phyloP scores from a whole-genome alignment of 2,329 filamentous ascomycete genomes.

The Fragosphaeria purpurea region DNA sequence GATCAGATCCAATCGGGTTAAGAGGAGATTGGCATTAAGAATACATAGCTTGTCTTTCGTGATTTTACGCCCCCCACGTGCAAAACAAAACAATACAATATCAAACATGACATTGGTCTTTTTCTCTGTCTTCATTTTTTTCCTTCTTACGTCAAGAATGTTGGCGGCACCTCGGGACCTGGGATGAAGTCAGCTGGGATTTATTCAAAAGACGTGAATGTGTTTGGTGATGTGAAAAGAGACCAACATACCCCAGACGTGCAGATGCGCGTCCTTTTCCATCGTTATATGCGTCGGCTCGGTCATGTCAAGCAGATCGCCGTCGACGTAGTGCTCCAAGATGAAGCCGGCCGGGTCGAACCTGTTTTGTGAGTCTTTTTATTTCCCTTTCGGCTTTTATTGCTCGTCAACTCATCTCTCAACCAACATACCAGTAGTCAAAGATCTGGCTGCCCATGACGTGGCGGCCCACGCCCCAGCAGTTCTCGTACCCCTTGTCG shows the following conservation, averaged over 20 bases:
- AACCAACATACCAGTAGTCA: conserved; percentile 54
- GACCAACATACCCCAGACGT: conserved; percentile 31
- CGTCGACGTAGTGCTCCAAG: conserved; percentile 62
- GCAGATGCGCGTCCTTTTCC: conserved; percentile 31
- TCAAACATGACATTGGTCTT: neutral
- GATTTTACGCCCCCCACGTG: no score
- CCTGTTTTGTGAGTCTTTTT: conserved; percentile 23
- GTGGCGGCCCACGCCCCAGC: conserved; percentile 64
- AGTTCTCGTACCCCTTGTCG: conserved; percentile 50
- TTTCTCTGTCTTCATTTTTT: neutral
- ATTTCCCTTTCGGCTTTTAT: no score
- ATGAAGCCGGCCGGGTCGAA: conserved; percentile 54
- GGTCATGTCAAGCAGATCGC: conserved; percentile 51
- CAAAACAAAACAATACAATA: no score
- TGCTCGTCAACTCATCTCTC: conserved; percentile 6
- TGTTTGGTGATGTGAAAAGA: no score
- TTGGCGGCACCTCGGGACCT: conserved; percentile 12
- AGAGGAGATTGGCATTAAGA: no score
- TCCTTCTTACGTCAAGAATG: conserved; percentile 6
- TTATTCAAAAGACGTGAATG: neutral
- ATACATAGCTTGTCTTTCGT: no score
- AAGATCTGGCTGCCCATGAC: conserved; percentile 63
- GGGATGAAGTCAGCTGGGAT: no score
- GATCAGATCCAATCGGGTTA: no score
- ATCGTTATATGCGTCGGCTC: conserved; percentile 34